phyloP scores from a whole-genome alignment of 257 asterid genomes.

The Orobanche coerulescens region DNA sequence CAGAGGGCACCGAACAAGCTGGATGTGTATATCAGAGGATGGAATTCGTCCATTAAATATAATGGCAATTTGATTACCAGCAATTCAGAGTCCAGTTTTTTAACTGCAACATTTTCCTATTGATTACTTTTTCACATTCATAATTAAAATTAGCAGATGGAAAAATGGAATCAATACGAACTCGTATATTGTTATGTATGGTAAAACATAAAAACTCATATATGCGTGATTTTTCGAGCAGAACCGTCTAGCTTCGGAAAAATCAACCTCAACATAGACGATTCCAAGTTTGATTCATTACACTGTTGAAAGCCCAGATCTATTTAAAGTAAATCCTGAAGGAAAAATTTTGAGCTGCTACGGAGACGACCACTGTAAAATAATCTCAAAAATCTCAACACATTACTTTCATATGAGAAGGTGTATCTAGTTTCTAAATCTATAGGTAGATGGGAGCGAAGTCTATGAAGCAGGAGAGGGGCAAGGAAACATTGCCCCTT shows the following conservation, averaged over 20 bases:
- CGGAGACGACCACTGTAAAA: neutral
- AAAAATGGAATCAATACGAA: constrained; percentile 4
- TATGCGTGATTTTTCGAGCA: neutral
- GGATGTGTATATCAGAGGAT: too few species aligned
- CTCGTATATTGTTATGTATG: neutral
- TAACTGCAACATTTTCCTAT: too few species aligned
- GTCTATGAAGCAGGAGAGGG: too few species aligned
- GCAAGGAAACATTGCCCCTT: too few species aligned
- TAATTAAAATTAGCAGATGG: constrained; percentile 13
- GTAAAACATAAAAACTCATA: neutral
- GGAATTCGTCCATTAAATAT: too few species aligned
- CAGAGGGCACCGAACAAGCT: too few species aligned
- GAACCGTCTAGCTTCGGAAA: neutral
- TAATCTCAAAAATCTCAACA: neutral
- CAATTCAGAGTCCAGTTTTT: too few species aligned
- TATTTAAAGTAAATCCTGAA: too few species aligned
- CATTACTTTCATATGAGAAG: neutral
- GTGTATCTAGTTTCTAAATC: neutral
- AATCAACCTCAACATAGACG: neutral
- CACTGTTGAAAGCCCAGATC: neutral
- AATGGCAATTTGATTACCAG: too few species aligned
- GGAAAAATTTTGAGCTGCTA: neutral
- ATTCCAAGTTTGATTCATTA: neutral
- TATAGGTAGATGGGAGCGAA: neutral
- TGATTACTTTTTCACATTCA: constrained; percentile 41